Base-by-base conservation (phyloP, 768 basidiomycete species). In the Boletus rufocinnamomeus region DNA sequence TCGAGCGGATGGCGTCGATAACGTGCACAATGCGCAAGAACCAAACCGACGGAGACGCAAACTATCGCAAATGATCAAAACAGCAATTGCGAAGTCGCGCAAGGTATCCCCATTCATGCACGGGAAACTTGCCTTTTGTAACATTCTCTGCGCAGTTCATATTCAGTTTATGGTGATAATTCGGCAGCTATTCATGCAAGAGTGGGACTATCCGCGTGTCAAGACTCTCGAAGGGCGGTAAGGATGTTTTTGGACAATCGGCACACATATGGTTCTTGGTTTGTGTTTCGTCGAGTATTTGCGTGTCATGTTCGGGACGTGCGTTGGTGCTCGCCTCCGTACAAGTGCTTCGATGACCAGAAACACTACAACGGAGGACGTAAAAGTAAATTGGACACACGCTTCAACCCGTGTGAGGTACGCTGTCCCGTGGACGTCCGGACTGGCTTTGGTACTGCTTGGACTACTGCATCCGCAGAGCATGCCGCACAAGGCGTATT, bases 211-310 rank as follows among this genome's bases (percentile, higher is more conserved):
- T 52, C 27, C 23, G 32, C 28, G 28, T 48, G 48, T 63, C 46
- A 48, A 23, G 23, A 47, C 28, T 54, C 52, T 55, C 25, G 53
- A 56, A 49, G 41, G 41, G 23, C n/a, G 38, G 44, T 8, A 44
- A 30, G 30, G 5, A 50, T 56, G n/a, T 52, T 57, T 55, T 55
- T 21, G 50, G 62, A 62, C 57, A 50, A 51, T 52, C 44, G 46
- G 56, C 52, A 52, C 57, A 57, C 28, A 32, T 55, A 45, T 61
- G 47, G 41, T 58, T 64, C 59, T 63, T 58, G 53, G 32, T 67
- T 54, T 62, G 54, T 52, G 45, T 61, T 58, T 69, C 46, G 46
- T 60, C 37, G 34, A 54, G 34, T 71, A 69, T 69, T 71, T 69
- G 69, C 44, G 35, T 61, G 54, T 61, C 59, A 61, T 47, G 44